These are phyloP conservation scores for Lodderomyces beijingensis DNA, from an alignment of 1,139 yeast genomes.

Conservation along the genomic window DNA sequence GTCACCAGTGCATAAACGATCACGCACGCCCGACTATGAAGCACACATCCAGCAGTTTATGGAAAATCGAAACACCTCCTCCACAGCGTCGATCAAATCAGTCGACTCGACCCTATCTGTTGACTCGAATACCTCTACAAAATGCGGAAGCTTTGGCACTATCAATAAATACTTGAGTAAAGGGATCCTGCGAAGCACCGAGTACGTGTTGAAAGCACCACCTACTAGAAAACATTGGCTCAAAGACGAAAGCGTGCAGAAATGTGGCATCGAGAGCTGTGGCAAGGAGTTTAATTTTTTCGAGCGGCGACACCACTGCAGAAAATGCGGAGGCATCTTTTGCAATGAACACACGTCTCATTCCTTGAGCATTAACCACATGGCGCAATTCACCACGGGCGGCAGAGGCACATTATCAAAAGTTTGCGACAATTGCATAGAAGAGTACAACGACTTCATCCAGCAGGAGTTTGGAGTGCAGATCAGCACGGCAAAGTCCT, in stretches of 20 bases:
- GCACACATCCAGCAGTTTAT: constrained; percentile 11
- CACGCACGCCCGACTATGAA: constrained; percentile 9
- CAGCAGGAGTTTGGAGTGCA: constrained; percentile 37
- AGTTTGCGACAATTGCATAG: constrained; percentile 74
- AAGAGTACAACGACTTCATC: constrained; percentile 58
- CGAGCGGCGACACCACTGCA: constrained; percentile 90
- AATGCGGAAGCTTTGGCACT: constrained; percentile 5
- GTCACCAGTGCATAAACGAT: constrained; percentile 5
- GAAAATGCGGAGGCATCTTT: constrained; percentile 89
- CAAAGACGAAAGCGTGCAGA: constrained; percentile 58
- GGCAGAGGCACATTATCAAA: constrained; percentile 70
- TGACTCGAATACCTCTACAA: constrained; percentile 24
- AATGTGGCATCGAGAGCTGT: constrained; percentile 62
- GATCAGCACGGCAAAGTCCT: constrained; percentile 6
- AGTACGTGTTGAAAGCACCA: constrained; percentile 33
- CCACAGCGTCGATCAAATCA: constrained; percentile 31
- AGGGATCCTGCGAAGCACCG: constrained; percentile 17
- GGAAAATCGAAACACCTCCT: constrained; percentile 8
- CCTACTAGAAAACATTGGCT: constrained; percentile 78
- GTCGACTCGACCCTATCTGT: constrained; percentile 32
- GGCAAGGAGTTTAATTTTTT: constrained; percentile 61
- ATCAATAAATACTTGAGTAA: constrained; percentile 9
- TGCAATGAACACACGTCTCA: constrained; percentile 67
- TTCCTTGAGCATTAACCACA: constrained; percentile 55
- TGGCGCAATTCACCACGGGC: constrained; percentile 73